Evolutionary conservation across 257 asterid genomes (phyloP), one percentile per base, ranked within the genome.

Genomic region (Linaria vulgaris): DNA sequence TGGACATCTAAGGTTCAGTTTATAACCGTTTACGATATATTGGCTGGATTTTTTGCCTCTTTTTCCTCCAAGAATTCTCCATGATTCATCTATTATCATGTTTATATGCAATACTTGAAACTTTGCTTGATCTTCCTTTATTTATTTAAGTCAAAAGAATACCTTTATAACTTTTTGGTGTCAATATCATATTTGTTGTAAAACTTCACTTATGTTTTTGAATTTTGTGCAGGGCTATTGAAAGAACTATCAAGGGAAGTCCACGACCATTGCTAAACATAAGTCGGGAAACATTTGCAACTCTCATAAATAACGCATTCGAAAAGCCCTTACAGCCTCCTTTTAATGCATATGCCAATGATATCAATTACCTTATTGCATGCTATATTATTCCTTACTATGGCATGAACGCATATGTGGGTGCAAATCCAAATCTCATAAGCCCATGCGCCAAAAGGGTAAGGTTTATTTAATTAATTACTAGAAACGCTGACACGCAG

Each of bases 361-460:
- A 77, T 37, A 57, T 83, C 44, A 85, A 83, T 54, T 81, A 60
- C 59, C 85, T 85, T 6, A 37, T 85, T 13, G 86, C 88, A 0
- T 73, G 76, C 12, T 85, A 83, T 27, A 19, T 83, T 6, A 65
- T 85, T 20, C 85, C 85, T 27, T 85, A 82, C 34, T 80, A 80
- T 64, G 94, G 94, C 25, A 84, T 83, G 70, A 85, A 88, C 0
- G 88, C 86, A 6, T 85, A 83, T 12, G 94, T 85, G 1, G 94
- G 90, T 11, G 77, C 88, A 10, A 73, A 73, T 38, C 74, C 67
- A 9, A 72, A 68, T 46, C 89, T 85, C 64, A 54, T 15, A 0
- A 69, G 64, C 52, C 24, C 72, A 4, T 44, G 46, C 1, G 77
- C 82, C 56, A 78, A 69, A 74, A 60, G 66, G 63, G 87, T 83